These are phyloP conservation scores for Pneumocystis sp. DNA, from an alignment of 1,139 yeast genomes.

Conservation along the genomic window DNA sequence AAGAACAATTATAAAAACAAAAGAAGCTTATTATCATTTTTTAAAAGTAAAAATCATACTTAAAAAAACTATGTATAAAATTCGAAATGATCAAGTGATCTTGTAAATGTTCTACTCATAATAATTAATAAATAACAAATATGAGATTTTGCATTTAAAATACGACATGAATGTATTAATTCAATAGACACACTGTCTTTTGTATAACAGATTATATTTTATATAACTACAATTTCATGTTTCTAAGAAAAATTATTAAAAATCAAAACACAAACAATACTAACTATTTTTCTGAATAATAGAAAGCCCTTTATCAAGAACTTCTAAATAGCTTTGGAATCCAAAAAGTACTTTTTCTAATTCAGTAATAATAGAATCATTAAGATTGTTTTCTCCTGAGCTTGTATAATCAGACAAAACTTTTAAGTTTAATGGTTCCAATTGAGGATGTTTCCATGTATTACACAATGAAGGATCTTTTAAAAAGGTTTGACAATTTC, in stretches of 20 bases:
- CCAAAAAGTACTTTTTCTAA: background rate
- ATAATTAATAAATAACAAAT: background rate
- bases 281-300: background rate
- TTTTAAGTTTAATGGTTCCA: background rate
- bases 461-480: background rate
- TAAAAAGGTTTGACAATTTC: background rate
- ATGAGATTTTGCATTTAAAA: background rate
- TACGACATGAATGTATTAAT: background rate
- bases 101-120: background rate
- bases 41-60: background rate
- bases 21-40: background rate
- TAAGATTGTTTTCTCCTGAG: background rate
- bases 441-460: background rate
- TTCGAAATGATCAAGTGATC: background rate
- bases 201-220: background rate
- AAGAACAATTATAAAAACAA: background rate
- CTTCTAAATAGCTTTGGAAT: background rate
- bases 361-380: background rate
- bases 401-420: background rate
- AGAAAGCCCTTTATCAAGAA: background rate
- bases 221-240: background rate
- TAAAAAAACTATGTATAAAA: background rate
- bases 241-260: background rate
- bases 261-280: background rate
- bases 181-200: background rate